phyloP scores from a whole-genome alignment of 768 basidiomycete species.

The Boletus sp. region DNA sequence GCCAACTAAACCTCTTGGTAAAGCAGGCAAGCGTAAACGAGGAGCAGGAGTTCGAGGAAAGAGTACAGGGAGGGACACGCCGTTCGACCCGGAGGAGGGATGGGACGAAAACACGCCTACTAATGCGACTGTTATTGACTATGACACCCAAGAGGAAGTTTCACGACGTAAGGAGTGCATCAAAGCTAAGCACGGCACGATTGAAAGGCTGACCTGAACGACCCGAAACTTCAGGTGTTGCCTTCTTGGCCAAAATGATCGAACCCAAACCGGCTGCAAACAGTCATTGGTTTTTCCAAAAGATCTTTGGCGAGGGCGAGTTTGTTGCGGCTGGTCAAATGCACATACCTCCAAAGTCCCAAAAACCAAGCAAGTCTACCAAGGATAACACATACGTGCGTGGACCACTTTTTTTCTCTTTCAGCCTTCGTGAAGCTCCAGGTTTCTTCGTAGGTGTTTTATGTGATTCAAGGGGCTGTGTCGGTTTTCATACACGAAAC shows the following conservation, averaged over 20 bases:
- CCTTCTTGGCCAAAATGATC: constrained; percentile 70
- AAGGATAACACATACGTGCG: constrained; percentile 93
- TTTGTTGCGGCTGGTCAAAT: constrained; percentile 91
- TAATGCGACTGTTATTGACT: constrained; percentile 67
- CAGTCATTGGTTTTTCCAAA: constrained; percentile 80
- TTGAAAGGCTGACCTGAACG: constrained; percentile 1
- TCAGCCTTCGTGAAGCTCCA: neutral
- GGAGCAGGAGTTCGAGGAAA: constrained; percentile 31
- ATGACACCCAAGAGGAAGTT: constrained; percentile 54
- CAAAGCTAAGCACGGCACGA: neutral
- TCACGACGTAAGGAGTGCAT: constrained; percentile 59
- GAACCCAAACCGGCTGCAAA: constrained; percentile 56
- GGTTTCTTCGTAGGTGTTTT: constrained; percentile 51
- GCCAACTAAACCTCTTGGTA: constrained; percentile 45
- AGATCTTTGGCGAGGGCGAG: constrained; percentile 86
- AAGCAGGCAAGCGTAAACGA: constrained; percentile 36
- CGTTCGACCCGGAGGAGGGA: constrained; percentile 61
- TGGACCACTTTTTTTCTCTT: constrained; percentile 4
- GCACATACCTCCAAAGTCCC: constrained; percentile 70
- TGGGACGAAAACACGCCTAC: constrained; percentile 82
- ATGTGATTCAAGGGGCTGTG: constrained; percentile 85
- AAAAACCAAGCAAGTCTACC: constrained; percentile 83
- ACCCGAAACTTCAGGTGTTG: constrained; percentile 54
- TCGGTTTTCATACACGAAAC: constrained; percentile 81
- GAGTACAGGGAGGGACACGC: constrained; percentile 31